Evolutionary conservation across 768 basidiomycete species (phyloP).

Genomic region (Mycena pura): DNA sequence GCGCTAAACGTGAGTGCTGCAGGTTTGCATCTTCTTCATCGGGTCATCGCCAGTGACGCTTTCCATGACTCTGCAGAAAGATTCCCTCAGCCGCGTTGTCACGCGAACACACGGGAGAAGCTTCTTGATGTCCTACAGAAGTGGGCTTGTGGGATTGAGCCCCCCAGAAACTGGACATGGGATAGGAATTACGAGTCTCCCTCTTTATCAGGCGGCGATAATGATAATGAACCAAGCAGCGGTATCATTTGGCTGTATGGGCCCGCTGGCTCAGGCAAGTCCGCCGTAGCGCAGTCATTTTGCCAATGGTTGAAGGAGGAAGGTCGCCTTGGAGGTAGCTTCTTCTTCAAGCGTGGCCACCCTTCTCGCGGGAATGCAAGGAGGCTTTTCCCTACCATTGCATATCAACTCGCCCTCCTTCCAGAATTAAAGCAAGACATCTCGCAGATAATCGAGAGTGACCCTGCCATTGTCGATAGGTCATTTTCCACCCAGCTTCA

Average conservation of each 20-base stretch:
- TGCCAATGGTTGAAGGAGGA: not conserved
- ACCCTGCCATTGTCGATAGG: not conserved
- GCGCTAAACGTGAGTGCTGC: not conserved
- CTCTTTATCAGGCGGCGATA: not conserved
- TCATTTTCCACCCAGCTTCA: not conserved
- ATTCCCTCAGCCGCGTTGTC: not conserved
- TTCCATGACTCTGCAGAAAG: slow-evolving; percentile 1
- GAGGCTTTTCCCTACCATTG: slow-evolving; percentile 10
- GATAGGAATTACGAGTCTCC: not conserved
- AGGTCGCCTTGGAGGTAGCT: not conserved
- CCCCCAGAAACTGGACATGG: not conserved
- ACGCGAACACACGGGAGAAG: not conserved
- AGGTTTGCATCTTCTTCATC: not conserved
- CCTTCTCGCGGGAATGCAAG: too few relatives aligned
- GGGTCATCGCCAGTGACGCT: not conserved
- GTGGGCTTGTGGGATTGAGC: not conserved
- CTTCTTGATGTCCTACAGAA: not conserved
- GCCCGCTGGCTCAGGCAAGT: not conserved
- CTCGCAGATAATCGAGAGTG: not conserved
- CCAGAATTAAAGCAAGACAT: not conserved
- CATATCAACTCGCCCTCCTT: slow-evolving; percentile 26
- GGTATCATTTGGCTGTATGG: not conserved
- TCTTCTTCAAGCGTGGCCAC: too few relatives aligned
- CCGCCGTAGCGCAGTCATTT: not conserved
- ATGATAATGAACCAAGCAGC: not conserved